A percentile compares a stretch with the other conserved stretches of the same genome.
These are phyloP conservation scores for Scleromitrula shiraiana DNA, from an alignment of 2,329 filamentous ascomycete species.

Conservation along the genomic window DNA sequence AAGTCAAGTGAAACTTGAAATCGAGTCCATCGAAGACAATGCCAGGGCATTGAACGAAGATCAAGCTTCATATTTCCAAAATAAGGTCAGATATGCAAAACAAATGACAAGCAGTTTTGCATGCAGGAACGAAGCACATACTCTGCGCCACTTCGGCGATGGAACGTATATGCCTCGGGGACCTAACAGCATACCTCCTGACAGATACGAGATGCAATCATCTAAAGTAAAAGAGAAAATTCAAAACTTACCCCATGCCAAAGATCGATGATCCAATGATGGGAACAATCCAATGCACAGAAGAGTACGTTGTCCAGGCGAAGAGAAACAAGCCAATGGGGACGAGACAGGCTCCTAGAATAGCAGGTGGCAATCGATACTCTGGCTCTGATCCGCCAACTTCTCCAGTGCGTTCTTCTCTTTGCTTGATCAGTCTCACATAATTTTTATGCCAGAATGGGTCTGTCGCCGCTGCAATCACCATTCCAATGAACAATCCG, in stretches of 20 bases:
- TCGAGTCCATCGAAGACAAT: constrained; percentile 2
- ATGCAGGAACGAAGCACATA: constrained; percentile 9
- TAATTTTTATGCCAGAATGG: constrained; percentile 60
- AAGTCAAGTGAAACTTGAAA: constrained; percentile 14
- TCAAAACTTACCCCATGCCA: constrained; percentile 53
- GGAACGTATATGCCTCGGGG: constrained; percentile 9
- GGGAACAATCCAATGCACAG: constrained; percentile 68
- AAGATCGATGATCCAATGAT: constrained; percentile 68
- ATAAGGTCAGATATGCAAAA: constrained; percentile 3
- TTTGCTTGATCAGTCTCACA: constrained; percentile 45
- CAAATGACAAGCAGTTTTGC: constrained; percentile 6
- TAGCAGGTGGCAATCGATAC: constrained; percentile 70
- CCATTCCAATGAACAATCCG: constrained; percentile 61
- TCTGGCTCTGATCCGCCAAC: constrained; percentile 65
- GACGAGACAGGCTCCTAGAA: constrained; percentile 67
- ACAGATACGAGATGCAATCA: background rate
- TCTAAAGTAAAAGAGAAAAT: constrained; percentile 15
- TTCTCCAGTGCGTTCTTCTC: constrained; percentile 34
- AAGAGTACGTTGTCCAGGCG: constrained; percentile 72
- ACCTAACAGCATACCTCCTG: constrained; percentile 6
- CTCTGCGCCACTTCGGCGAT: constrained; percentile 8
- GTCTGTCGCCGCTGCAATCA: constrained; percentile 52
- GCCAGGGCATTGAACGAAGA: background rate
- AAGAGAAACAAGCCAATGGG: constrained; percentile 82
- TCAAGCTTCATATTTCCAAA: constrained; percentile 6